Base-by-base conservation (phyloP, 257 asterid genomes). In the Solanum corneliomulleri region DNA sequence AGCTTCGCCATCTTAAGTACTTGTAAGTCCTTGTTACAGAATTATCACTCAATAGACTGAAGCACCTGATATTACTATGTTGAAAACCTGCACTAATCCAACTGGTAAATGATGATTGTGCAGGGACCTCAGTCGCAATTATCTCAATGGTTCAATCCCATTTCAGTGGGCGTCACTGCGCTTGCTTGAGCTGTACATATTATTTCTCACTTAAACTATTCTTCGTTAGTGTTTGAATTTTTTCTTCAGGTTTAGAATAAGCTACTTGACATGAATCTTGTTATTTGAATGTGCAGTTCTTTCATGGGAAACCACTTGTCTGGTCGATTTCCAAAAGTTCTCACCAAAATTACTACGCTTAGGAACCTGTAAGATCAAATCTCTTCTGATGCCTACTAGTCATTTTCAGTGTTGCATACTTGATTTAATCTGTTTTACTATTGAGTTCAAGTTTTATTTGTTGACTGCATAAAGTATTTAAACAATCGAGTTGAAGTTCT, bases 61-160 rank as follows among this genome's bases (percentile, higher is more conserved):
- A 74, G 31, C 82, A 74, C 20, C 81, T 84, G 84, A 87, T 87
- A 64, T 41, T 81, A 85, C 83, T 83, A 25, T 18, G 20, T 52
- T 83, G 44, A 10, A 41, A 74, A 21, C 56, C 52, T 76, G 33
- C 37, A 11, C 2, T 74, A 39, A 21, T 66, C 62, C 6, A 44
- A 62, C 16, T 10, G 12, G 11, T 74, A 33, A 10, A 6, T 70
- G 84, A 18, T 86, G 84, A 82, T 56, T 85, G 39, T 92, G 92
- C 93, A 97, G 99, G 93, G 98, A 97, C 90, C 98, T 97, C 29
- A 97, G 99, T 89, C 94, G 98, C 80, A 97, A 97, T 86, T 87
- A 60, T 88, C 91, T 97, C 18, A 88, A 89, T 84, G 98, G 98
- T 74, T 88, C 98, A 21, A 88, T 97, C 89, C 98, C 99, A 10